These are phyloP conservation scores for Pseudogymnoascus sp. DNA, from an alignment of 2,329 filamentous ascomycete genomes.

Conservation along the genomic window DNA sequence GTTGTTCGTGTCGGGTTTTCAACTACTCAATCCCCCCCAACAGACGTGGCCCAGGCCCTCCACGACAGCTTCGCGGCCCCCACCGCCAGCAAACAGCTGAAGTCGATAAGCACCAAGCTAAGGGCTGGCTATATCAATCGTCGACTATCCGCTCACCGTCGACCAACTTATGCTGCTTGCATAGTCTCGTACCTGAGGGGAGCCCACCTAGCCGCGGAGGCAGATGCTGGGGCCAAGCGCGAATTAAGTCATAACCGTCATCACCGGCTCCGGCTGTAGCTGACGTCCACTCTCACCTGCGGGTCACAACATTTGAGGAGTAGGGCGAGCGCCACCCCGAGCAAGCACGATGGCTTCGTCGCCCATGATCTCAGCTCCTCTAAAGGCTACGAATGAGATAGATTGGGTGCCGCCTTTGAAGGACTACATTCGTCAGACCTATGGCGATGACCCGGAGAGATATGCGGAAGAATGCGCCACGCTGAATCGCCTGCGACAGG, in stretches of 20 bases:
- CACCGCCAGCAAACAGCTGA: conserved; percentile 3
- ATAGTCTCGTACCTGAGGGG: neutral
- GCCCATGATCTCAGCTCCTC: conserved; percentile 84
- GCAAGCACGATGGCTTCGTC: conserved; percentile 7
- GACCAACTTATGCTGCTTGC: neutral
- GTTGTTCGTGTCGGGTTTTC: conserved; percentile 2
- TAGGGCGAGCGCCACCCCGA: neutral
- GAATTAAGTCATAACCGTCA: neutral
- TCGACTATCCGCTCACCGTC: neutral
- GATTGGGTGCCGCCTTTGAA: conserved; percentile 94
- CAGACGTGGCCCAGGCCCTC: conserved; percentile 2
- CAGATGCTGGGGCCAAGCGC: conserved; percentile 4
- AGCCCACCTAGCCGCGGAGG: conserved; percentile 5
- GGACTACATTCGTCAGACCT: conserved; percentile 83
- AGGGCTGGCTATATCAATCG: neutral
- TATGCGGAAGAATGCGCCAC: conserved; percentile 94
- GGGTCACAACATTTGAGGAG: neutral
- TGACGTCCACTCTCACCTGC: conserved; percentile 3
- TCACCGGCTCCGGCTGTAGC: conserved; percentile 4
- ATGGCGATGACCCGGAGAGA: conserved; percentile 92
- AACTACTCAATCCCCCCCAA: neutral
- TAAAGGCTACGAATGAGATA: conserved; percentile 94
- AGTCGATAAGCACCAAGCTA: conserved; percentile 6
- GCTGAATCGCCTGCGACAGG: conserved; percentile 89
- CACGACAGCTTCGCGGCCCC: neutral